Percentiles rank a stretch among this genome's conserved stretches.
These are phyloP conservation scores for Phytophthora rubi DNA, from an alignment of 352 stramenopile genomes.

Conservation along the genomic window DNA sequence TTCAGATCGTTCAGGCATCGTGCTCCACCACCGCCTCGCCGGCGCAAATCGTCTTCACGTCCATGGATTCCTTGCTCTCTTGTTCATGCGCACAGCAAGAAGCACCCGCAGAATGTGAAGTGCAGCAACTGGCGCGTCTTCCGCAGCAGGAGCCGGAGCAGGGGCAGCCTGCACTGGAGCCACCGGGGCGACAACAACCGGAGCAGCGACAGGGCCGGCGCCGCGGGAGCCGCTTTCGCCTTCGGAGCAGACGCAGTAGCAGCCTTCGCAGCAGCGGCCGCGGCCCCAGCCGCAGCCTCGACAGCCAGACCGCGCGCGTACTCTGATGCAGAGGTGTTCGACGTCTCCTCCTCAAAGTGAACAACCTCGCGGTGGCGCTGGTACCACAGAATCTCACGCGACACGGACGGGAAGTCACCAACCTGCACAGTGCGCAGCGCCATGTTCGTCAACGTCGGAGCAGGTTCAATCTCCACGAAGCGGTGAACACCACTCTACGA, in stretches of 20 bases:
- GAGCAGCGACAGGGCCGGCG: conserved; percentile 39
- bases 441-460: conserved; percentile 87
- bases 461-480: conserved; percentile 85
- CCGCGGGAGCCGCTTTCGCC: conserved; percentile 38
- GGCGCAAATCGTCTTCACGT: conserved; percentile 80
- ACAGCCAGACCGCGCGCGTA: conserved; percentile 54
- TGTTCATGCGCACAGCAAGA: conserved; percentile 77
- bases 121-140: conserved; percentile 67
- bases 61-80: conserved; percentile 77
- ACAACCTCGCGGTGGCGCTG: conserved; percentile 82
- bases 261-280: conserved; percentile 47
- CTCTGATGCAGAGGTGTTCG: conserved; percentile 70
- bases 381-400: conserved; percentile 84
- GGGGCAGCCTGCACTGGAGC: conserved; percentile 30
- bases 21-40: conserved; percentile 90
- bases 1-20: conserved; percentile 86
- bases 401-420: conserved; percentile 60
- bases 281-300: conserved; percentile 9
- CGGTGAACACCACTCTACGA: conserved; percentile 57
- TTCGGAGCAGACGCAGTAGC: conserved; percentile 43
- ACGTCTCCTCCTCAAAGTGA: conserved; percentile 76
- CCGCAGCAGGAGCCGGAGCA: conserved; percentile 29
- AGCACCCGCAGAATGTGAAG: conserved; percentile 34
- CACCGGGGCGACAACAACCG: conserved; percentile 28
- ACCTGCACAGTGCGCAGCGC: conserved; percentile 74